Percentiles rank a stretch among this genome's conserved stretches.
These are phyloP conservation scores for Acrasis kona DNA, from an alignment of 78 protist species.

Conservation along the genomic window DNA sequence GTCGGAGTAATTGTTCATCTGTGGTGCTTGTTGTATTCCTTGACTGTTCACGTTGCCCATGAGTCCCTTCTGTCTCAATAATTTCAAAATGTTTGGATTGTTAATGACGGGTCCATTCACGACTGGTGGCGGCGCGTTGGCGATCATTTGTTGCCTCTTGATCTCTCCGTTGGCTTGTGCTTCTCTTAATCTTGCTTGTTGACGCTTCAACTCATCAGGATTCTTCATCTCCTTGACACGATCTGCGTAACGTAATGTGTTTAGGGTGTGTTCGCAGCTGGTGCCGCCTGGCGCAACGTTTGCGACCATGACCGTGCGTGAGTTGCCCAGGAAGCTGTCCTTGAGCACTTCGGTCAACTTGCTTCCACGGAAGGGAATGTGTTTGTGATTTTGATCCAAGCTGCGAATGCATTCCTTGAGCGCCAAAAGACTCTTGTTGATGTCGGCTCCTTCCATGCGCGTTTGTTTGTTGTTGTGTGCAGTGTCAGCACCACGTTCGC, in stretches of 20 bases:
- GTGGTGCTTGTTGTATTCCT: too few relatives aligned
- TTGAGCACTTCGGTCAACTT: conserved; percentile 81
- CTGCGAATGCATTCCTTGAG: conserved; percentile 94
- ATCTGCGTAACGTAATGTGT: conserved; percentile 89
- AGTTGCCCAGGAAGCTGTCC: conserved; percentile 81
- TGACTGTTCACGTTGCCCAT: too few relatives aligned
- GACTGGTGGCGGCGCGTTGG: too few relatives aligned
- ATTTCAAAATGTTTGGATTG: conserved; percentile 5
- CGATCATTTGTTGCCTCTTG: too few relatives aligned
- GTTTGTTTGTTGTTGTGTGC: conserved; percentile 65
- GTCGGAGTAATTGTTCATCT: too few relatives aligned
- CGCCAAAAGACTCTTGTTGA: conserved; percentile 83
- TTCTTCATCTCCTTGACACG: conserved; percentile 66
- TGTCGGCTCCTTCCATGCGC: conserved; percentile 87
- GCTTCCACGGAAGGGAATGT: conserved; percentile 81
- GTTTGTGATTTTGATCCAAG: conserved; percentile 49
- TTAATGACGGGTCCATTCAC: not conserved
- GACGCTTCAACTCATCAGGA: not conserved
- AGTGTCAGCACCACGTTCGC: conserved; percentile 83
- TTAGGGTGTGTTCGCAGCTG: conserved; percentile 78
- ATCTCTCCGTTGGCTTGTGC: too few relatives aligned
- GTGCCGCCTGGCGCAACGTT: conserved; percentile 59
- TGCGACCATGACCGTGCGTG: conserved; percentile 88
- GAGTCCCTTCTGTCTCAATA: not conserved
- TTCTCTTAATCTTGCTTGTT: not conserved